Percentiles rank a stretch among this genome's conserved stretches.
phyloP scores from a whole-genome alignment of 352 stramenopile genomes.

The Phytophthora sojae region DNA sequence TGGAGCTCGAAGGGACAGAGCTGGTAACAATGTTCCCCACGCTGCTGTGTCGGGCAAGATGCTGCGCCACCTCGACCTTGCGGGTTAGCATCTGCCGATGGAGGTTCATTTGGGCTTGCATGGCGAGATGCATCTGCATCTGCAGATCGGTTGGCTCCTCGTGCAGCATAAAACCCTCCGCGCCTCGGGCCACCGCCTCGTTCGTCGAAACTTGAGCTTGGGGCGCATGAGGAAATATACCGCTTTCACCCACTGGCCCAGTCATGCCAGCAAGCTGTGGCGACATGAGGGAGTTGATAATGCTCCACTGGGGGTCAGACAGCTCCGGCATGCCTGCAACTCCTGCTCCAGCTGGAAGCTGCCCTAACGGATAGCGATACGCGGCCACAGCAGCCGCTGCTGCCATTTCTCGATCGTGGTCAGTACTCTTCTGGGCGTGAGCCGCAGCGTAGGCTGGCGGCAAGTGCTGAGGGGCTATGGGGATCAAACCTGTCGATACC shows the following conservation, averaged over 20 bases:
- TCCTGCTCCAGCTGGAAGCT: constrained; percentile 26
- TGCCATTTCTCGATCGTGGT: constrained; percentile 36
- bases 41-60: constrained; percentile 47
- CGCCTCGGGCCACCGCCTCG: constrained; percentile 38
- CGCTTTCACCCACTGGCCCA: constrained; percentile 29
- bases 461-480: constrained; percentile 37
- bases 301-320: constrained; percentile 80
- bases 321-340: constrained; percentile 48
- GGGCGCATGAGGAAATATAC: constrained; percentile 19
- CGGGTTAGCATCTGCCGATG: constrained; percentile 89
- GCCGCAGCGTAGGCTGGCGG: constrained; percentile 34
- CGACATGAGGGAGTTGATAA: constrained; percentile 83
- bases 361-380: constrained; percentile 48
- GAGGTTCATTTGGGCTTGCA: constrained; percentile 91
- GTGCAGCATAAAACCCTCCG: constrained; percentile 66
- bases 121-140: constrained; percentile 87
- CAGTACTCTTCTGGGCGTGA: constrained; percentile 30
- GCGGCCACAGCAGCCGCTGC: constrained; percentile 43
- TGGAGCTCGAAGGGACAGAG: constrained; percentile 27
- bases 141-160: constrained; percentile 72
- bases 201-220: constrained; percentile 39
- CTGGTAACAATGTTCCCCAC: constrained; percentile 30
- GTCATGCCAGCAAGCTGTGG: constrained; percentile 60
- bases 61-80: constrained; percentile 85
- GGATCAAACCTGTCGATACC: constrained; percentile 17